phyloP scores from a whole-genome alignment of 164 flowering plant genomes.

The Tinospora cordifolia region DNA sequence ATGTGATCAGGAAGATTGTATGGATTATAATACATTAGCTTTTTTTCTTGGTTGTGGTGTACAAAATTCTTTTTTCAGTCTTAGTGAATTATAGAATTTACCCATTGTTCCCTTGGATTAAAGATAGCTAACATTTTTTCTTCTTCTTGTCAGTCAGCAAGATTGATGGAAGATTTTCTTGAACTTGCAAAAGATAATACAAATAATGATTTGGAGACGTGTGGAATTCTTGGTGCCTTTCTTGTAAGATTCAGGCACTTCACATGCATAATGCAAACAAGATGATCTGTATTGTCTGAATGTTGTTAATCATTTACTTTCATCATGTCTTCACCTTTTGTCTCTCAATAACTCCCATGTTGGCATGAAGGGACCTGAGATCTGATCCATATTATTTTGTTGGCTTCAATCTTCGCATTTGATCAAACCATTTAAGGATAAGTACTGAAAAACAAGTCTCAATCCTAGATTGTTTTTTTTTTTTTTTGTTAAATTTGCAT shows the following conservation, averaged over 20 bases:
- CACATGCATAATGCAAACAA: background rate
- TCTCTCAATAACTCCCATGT: too few species aligned
- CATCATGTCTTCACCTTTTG: too few species aligned
- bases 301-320: too few species aligned
- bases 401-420: background rate
- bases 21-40: background rate
- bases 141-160: constrained; percentile 39
- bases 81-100: background rate
- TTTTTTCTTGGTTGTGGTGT: background rate
- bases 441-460: too few species aligned
- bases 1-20: constrained; percentile 21
- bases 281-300: background rate
- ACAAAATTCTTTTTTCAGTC: background rate
- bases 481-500: too few species aligned
- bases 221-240: constrained; percentile 76
- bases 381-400: background rate
- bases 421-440: too few species aligned
- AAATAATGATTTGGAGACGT: constrained; percentile 68
- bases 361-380: background rate
- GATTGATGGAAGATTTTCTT: constrained; percentile 68
- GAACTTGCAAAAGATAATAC: constrained; percentile 75
- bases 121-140: background rate
- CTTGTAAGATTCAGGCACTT: constrained; percentile 43
- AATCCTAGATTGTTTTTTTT: too few species aligned
- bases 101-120: background rate